A percentile compares a stretch with the other conserved stretches of the same genome.
Conservation (phyloP, 345 rosid species). For the Melaleuca quinquenervia region DNA sequence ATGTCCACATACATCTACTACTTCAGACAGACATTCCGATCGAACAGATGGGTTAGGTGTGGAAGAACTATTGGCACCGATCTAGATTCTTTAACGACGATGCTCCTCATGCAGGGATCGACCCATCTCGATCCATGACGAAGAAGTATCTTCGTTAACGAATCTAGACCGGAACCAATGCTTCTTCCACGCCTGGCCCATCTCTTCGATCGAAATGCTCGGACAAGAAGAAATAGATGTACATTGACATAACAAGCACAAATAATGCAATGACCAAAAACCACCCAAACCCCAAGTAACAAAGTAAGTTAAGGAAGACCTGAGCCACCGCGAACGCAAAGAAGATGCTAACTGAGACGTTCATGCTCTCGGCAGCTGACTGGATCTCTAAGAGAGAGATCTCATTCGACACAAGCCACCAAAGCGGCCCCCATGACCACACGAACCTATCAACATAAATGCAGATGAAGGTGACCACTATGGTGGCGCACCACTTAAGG, state of each 20-base stretch:
- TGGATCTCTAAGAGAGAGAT: conserved; percentile 71
- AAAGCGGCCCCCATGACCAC: conserved; percentile 89
- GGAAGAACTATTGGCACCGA: conserved; percentile 61
- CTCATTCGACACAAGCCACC: conserved; percentile 79
- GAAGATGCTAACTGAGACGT: conserved; percentile 73
- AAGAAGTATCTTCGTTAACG: conserved; percentile 2
- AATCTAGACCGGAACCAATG: conserved; percentile 51
- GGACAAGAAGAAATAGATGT: conserved; percentile 36
- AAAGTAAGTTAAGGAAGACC: conserved; percentile 51
- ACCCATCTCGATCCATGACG: too few species aligned
- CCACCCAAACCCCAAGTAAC: conserved; percentile 59
- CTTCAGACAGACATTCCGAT: conserved; percentile 64
- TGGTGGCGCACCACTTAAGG: conserved; percentile 70
- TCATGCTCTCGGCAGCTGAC: conserved; percentile 76
- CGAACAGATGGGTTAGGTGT: conserved; percentile 52
- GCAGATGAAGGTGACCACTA: conserved; percentile 73
- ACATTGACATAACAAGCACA: conserved; percentile 37
- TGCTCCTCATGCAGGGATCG: background rate
- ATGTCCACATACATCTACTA: conserved; percentile 34
- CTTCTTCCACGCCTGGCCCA: conserved; percentile 33
- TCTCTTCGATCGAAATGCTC: conserved; percentile 55
- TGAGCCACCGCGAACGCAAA: conserved; percentile 16
- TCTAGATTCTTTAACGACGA: conserved; percentile 23
- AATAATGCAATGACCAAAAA: conserved; percentile 48
- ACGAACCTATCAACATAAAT: conserved; percentile 63